These are phyloP conservation scores for Chamaenerion angustifolium DNA, from an alignment of 345 rosid species.

Conservation along the genomic window DNA sequence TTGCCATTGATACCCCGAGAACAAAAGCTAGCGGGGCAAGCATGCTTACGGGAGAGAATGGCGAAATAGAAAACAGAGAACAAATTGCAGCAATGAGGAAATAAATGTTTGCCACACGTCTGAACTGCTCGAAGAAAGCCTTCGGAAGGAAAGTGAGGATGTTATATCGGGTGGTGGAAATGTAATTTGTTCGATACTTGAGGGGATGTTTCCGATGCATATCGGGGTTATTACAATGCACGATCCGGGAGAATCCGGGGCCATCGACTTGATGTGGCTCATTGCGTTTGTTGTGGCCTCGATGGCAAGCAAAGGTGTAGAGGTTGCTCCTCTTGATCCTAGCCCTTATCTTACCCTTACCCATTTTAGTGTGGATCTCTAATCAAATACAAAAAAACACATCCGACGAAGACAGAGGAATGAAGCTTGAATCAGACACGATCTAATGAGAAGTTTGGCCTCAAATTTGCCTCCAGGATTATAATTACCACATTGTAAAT, in stretches of 20 bases:
- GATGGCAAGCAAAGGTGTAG: constrained; percentile 2
- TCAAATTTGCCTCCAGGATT: no score
- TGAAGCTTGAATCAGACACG: no score
- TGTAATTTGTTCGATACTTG: constrained; percentile 5
- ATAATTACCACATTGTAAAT: no score
- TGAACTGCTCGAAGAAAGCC: constrained; percentile 14
- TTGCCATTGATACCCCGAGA: constrained; percentile 8
- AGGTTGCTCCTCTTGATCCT: constrained; percentile 7
- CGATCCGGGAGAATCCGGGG: constrained; percentile 5
- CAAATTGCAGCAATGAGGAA: constrained; percentile 12
- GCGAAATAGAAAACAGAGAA: constrained; percentile 7
- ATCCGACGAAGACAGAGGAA: no score
- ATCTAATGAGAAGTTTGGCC: no score
- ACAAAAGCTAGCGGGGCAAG: constrained; percentile 5
- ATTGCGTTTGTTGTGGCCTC: not conserved
- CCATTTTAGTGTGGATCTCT: not conserved
- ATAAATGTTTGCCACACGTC: constrained; percentile 14
- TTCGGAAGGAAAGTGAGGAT: constrained; percentile 11
- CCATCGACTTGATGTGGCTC: constrained; percentile 2
- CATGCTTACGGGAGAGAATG: constrained; percentile 5
- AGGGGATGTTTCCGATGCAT: not conserved
- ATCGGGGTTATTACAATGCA: constrained; percentile 5
- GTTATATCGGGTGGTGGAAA: constrained; percentile 10
- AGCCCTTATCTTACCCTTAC: constrained; percentile 7
- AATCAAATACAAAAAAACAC: no score